phyloP scores from a whole-genome alignment of 1,284 basidiomycete species.

The Neonothopanus nambi region DNA sequence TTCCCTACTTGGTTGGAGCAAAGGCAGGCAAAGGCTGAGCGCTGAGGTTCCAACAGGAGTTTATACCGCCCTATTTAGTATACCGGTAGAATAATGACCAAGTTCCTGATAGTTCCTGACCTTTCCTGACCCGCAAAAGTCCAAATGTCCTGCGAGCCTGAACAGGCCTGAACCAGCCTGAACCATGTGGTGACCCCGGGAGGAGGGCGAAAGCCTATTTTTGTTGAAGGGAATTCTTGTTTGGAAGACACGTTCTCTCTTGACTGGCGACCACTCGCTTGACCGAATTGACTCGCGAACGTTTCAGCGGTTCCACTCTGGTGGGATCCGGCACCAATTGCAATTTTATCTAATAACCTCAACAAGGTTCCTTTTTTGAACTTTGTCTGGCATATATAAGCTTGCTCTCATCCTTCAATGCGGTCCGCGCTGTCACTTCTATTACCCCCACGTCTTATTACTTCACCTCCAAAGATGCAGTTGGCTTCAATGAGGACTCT shows the following conservation, averaged over 20 bases:
- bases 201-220: background rate
- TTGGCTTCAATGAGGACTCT: conserved; percentile 19
- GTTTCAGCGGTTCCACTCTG: background rate
- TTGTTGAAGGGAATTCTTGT: background rate
- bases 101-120: too few relatives aligned
- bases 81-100: too few relatives aligned
- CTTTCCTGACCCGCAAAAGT: too few relatives aligned
- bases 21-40: too few relatives aligned
- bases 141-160: too few relatives aligned
- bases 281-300: background rate
- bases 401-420: background rate
- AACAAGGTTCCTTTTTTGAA: background rate
- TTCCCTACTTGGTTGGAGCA: too few relatives aligned
- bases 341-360: background rate
- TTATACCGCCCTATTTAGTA: too few relatives aligned
- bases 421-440: background rate
- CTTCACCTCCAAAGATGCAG: conserved; percentile 2
- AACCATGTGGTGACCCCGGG: too few relatives aligned
- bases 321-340: background rate
- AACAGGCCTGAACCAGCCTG: too few relatives aligned
- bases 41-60: too few relatives aligned
- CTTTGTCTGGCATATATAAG: background rate
- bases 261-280: background rate
- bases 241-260: background rate
- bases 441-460: background rate